Evolutionary conservation across 176 grass and related monocot species (phyloP).

Genomic region (Carex pumila): DNA sequence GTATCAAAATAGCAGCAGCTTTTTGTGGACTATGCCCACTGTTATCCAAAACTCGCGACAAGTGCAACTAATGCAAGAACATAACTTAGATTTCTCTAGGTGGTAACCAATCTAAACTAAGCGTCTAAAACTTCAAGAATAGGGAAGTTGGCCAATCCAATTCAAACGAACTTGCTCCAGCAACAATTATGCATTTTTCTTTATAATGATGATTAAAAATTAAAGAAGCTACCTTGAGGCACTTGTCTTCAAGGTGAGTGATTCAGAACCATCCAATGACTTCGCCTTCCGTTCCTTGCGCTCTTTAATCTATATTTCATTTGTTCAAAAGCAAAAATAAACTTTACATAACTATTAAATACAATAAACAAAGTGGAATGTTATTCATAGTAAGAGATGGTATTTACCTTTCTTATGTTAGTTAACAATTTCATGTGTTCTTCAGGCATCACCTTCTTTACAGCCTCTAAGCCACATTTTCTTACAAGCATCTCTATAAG

Average conservation of each 20-base stretch:
- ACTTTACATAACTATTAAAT: not conserved
- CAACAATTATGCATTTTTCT: not conserved
- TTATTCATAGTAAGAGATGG: not conserved
- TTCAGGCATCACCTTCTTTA: constrained; percentile 87
- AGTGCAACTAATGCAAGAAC: not conserved
- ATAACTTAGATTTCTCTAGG: not conserved
- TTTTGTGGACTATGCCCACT: not conserved
- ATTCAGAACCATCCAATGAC: constrained; percentile 62
- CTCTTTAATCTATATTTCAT: constrained; percentile 66
- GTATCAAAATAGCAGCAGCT: not conserved
- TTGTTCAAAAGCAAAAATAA: constrained; percentile 8
- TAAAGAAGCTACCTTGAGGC: constrained; percentile 50
- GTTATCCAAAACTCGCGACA: not conserved
- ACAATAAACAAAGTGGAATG: not conserved
- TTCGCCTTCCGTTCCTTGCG: constrained; percentile 63
- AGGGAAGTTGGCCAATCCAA: not conserved
- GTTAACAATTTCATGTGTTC: constrained; percentile 92
- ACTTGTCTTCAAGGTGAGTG: constrained; percentile 46
- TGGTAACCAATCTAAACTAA: not conserved
- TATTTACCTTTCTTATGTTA: constrained; percentile 82
- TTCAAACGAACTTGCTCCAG: not conserved
- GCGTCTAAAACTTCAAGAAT: not conserved
- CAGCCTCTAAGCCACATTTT: constrained; percentile 95
- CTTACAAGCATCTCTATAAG: constrained; percentile 86
- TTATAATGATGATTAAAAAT: not conserved